Evolutionary conservation across 495 filamentous ascomycete genomes (phyloP).

Genomic region (Lindgomyces ingoldianus): DNA sequence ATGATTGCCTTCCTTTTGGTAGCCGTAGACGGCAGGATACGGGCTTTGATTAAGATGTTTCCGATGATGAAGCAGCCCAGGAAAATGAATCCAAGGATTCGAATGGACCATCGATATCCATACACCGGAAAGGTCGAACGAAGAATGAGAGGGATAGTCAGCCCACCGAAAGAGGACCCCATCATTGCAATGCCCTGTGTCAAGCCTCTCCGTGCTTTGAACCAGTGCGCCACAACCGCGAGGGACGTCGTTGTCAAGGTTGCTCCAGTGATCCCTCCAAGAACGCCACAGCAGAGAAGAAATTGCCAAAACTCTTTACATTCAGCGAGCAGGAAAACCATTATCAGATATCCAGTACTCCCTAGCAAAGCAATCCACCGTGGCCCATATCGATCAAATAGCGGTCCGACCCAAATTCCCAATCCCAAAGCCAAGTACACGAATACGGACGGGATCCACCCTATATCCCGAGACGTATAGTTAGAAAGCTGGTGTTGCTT

Average conservation of each 20-base stretch:
- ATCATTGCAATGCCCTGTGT: conserved; percentile 68
- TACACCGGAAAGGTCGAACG: conserved; percentile 61
- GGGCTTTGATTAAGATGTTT: conserved; percentile 65
- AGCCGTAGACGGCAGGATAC: conserved; percentile 54
- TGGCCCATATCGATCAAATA: conserved; percentile 78
- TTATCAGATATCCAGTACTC: conserved; percentile 62
- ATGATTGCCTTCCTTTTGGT: conserved; percentile 36
- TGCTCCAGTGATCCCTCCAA: conserved; percentile 39
- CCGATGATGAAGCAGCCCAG: conserved; percentile 62
- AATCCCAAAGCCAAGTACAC: conserved; percentile 57
- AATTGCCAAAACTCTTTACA: conserved; percentile 66
- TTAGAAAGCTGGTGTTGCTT: conserved; percentile 50
- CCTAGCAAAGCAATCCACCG: conserved; percentile 64
- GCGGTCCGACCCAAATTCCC: conserved; percentile 64
- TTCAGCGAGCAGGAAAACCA: conserved; percentile 70
- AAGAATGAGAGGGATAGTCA: conserved; percentile 72
- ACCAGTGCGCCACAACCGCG: conserved; percentile 62
- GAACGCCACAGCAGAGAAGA: conserved; percentile 59
- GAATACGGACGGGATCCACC: conserved; percentile 61
- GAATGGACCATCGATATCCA: conserved; percentile 75
- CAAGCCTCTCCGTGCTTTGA: conserved; percentile 61
- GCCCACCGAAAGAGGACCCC: conserved; percentile 67
- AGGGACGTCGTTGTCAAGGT: conserved; percentile 61
- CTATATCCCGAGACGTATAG: conserved; percentile 54
- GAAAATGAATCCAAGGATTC: conserved; percentile 68